A percentile compares a stretch with the other conserved stretches of the same genome.
Conservation (phyloP, 2,329 filamentous ascomycete species). For the Clarireedia monteithiana region DNA sequence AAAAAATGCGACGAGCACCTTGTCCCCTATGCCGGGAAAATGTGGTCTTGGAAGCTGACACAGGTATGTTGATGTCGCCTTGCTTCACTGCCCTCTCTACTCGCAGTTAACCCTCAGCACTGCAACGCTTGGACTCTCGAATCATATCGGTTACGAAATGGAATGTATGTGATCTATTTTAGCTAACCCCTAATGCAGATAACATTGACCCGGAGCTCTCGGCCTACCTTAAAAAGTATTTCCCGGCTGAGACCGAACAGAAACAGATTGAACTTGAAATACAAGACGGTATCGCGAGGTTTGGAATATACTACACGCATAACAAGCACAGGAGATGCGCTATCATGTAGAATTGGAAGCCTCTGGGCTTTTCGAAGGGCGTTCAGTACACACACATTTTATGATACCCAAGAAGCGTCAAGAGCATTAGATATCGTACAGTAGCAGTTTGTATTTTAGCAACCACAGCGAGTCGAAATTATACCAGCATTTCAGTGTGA, state of each 20-base stretch:
- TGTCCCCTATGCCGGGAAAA: conserved; percentile 72
- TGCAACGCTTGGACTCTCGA: neutral
- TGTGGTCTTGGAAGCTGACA: conserved; percentile 63
- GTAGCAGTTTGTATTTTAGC: no score
- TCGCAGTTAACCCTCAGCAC: neutral
- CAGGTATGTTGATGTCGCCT: conserved; percentile 38
- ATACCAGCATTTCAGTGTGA: neutral
- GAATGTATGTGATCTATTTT: neutral
- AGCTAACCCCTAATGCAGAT: conserved; percentile 33
- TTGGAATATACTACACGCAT: conserved; percentile 54
- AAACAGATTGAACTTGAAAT: conserved; percentile 66
- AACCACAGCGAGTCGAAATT: no score
- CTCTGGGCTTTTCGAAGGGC: no score
- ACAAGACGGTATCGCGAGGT: conserved; percentile 65
- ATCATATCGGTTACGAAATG: neutral
- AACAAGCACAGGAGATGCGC: conserved; percentile 44
- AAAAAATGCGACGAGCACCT: conserved; percentile 56
- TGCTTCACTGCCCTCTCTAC: neutral
- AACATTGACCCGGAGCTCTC: conserved; percentile 63
- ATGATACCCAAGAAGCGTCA: no score
- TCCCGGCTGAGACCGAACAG: conserved; percentile 60
- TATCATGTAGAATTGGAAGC: conserved; percentile 41
- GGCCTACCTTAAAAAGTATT: conserved; percentile 66
- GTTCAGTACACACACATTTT: no score
- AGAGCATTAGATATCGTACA: no score